Base-by-base conservation (phyloP, 2,329 filamentous ascomycete genomes). In the Lanzia echinophila region DNA sequence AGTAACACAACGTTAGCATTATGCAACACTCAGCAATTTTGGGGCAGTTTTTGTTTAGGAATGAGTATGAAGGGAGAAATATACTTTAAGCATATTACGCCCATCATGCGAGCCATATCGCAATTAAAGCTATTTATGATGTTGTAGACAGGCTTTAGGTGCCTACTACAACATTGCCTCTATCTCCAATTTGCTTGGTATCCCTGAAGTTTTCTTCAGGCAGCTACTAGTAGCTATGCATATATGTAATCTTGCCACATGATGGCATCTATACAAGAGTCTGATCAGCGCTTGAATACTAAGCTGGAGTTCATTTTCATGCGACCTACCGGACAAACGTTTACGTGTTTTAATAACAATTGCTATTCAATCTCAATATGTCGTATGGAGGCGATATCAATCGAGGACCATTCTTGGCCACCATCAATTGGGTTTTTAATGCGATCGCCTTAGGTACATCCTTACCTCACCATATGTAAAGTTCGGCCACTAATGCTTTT, bases 401-500 rank as follows among this genome's bases (percentile, higher is more conserved):
- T 41, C 47, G 47, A 38, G 47, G 47, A 31, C 47, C 47, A 20
- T 49, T 49, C 22, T 41, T 49, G 33, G 39, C 11, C 20, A 22
- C 20, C 24, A 49, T 49, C 20, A 49, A 38, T 41, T 49, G 47
- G 47, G 33, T 24, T 13, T 49, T 49, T 33, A 49, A 49, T 49
- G 34, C 20, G 8, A 49, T 49, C 22, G 47, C 47, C 3, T 31
- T 49, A 38, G 34, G 47, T 49, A 20, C 2, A 13, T 13, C 7
- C 20, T 39, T n/a, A 17, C 34, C 22, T 20, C 12, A 39, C 32
- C n/a, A n/a, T 49, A 20, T 17, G 15, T 13, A 31, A 49, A 24
- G 17, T 11, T 17, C 39, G 17, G 10, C 7, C 15, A 41, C 38
- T 41, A 20, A 41, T 19, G 17, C 15, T 17, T n/a, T 41, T 19